Percentiles rank a stretch among this genome's conserved stretches.
These are phyloP conservation scores for Cadophora sp. DNA, from an alignment of 2,329 filamentous ascomycete genomes.

Conservation along the genomic window DNA sequence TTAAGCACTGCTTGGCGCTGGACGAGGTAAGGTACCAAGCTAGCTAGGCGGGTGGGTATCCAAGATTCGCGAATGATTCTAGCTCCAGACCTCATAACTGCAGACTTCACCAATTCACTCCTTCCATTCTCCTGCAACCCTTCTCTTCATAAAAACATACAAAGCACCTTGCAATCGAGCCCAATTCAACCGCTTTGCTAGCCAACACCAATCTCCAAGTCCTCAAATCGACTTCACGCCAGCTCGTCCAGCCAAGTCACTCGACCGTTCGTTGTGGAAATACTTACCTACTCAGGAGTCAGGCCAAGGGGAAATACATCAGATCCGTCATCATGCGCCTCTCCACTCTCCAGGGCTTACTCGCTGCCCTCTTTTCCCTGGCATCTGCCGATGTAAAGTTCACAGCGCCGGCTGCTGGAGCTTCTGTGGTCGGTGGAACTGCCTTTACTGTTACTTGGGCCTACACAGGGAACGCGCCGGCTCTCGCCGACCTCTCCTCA, in stretches of 20 bases:
- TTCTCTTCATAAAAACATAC: no score
- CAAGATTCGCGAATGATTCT: no score
- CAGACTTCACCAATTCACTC: not conserved
- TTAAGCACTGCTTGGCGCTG: not conserved
- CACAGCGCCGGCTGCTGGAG: conserved; percentile 58
- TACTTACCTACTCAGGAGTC: not conserved
- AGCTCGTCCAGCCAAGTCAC: not conserved
- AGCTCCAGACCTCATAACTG: not conserved
- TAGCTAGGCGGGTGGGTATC: no score
- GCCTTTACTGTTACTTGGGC: conserved; percentile 62
- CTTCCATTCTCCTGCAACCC: not conserved
- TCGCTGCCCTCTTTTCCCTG: conserved; percentile 32
- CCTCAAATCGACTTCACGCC: not conserved
- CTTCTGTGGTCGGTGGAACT: conserved; percentile 55
- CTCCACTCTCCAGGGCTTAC: conserved; percentile 12
- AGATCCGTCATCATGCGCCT: conserved; percentile 35
- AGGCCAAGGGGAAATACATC: conserved; percentile 18
- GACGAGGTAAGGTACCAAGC: no score
- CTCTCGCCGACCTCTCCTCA: conserved; percentile 55
- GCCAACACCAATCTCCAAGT: not conserved
- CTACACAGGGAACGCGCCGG: conserved; percentile 58
- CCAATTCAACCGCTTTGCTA: not conserved
- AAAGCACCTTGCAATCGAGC: no score
- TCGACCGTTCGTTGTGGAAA: conserved; percentile 34
- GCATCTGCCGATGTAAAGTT: conserved; percentile 50